Conservation (phyloP, 1,284 basidiomycete genomes). For the Phenoliferia sp. region DNA sequence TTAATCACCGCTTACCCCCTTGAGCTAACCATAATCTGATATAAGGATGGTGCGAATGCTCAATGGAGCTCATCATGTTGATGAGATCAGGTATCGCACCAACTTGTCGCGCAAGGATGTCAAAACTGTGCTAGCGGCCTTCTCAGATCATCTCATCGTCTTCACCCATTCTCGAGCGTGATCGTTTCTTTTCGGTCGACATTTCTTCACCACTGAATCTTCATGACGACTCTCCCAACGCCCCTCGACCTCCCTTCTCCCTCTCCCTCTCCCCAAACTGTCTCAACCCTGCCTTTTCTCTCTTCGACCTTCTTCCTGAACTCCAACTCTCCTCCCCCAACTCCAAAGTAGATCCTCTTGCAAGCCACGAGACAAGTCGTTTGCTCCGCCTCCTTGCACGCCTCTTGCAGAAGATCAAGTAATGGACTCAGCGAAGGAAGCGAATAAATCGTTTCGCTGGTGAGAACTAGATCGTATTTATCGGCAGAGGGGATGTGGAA, state of each 20-base stretch:
- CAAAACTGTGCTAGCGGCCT: conserved; percentile 21
- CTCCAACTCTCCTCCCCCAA: conserved; percentile 78
- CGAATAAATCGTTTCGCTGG: conserved; percentile 89
- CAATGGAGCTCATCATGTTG: conserved; percentile 49
- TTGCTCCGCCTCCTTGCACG: conserved; percentile 7
- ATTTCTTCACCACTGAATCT: conserved; percentile 20
- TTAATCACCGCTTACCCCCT: not conserved
- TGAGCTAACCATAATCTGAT: not conserved
- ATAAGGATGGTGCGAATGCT: conserved; percentile 47
- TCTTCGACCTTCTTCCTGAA: conserved; percentile 59
- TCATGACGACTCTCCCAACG: conserved; percentile 33
- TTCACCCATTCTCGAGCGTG: conserved; percentile 24
- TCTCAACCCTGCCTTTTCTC: conserved; percentile 40
- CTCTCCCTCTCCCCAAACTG: conserved; percentile 50
- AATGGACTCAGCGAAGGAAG: conserved; percentile 63
- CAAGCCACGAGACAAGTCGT: conserved; percentile 64
- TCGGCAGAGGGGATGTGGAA: conserved; percentile 18
- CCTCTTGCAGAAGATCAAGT: conserved; percentile 48
- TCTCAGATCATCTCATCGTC: conserved; percentile 29
- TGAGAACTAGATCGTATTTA: conserved; percentile 68
- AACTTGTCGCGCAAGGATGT: conserved; percentile 31
- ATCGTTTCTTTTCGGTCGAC: not conserved
- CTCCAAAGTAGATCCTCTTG: conserved; percentile 94
- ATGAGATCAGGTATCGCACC: conserved; percentile 34
- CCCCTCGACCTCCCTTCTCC: conserved; percentile 55